phyloP scores from a whole-genome alignment of 257 asterid genomes.

The Capsicum baccatum region DNA sequence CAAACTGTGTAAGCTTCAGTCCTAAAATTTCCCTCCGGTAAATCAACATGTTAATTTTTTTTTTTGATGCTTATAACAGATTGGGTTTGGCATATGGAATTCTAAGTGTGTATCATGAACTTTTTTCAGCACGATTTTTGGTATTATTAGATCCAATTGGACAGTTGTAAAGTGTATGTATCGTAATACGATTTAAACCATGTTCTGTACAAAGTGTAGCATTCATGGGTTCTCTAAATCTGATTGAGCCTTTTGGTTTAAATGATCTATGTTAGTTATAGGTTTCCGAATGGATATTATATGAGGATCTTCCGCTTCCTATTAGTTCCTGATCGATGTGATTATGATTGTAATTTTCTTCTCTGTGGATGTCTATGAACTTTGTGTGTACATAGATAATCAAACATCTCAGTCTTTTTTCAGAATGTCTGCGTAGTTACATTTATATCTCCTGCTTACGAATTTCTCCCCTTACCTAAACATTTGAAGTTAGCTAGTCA shows the following conservation, averaged over 20 bases:
- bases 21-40: neutral
- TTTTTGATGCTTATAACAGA: neutral
- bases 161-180: neutral
- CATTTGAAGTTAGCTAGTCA: slow-evolving; percentile 8
- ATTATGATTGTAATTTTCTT: too few relatives aligned
- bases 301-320: too few relatives aligned
- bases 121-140: neutral
- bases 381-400: neutral
- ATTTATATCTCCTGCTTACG: neutral
- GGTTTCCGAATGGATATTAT: neutral
- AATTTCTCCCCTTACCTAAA: neutral
- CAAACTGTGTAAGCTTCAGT: slow-evolving; percentile 47
- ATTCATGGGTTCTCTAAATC: neutral
- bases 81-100: neutral
- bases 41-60: neutral
- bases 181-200: neutral
- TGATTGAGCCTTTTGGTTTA: neutral
- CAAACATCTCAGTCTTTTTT: neutral
- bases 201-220: neutral
- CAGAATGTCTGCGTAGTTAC: neutral
- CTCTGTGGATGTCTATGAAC: neutral
- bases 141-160: neutral
- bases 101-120: neutral
- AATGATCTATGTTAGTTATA: neutral
- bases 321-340: too few relatives aligned